Evolutionary conservation across 1,284 basidiomycete species (phyloP).

Genomic region (Bjerkandera adusta): DNA sequence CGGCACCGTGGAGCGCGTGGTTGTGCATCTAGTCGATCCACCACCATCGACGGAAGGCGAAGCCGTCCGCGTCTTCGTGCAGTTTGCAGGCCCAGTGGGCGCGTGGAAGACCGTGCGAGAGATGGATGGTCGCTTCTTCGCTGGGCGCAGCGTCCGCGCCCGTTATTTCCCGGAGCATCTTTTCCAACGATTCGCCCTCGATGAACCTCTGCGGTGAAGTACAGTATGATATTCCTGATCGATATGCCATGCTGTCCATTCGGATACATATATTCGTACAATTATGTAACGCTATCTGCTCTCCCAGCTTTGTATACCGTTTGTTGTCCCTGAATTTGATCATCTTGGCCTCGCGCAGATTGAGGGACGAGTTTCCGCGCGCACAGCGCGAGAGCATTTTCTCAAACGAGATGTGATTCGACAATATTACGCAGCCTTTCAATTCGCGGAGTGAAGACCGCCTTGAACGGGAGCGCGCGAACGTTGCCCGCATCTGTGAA

Average conservation of each 20-base stretch:
- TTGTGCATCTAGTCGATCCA: constrained; percentile 77
- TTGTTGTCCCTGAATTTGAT: too few relatives aligned
- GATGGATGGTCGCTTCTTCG: constrained; percentile 89
- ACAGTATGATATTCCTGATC: too few relatives aligned
- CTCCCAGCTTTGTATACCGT: not conserved
- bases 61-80: constrained; percentile 80
- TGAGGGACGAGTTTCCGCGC: not conserved
- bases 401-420: constrained; percentile 4
- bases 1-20: constrained; percentile 86
- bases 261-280: not conserved
- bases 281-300: not conserved
- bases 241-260: too few relatives aligned
- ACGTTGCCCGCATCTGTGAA: constrained; percentile 57
- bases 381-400: too few relatives aligned
- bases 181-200: constrained; percentile 53
- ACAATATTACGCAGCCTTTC: constrained; percentile 11
- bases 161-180: constrained; percentile 76
- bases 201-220: constrained; percentile 32
- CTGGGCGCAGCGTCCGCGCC: constrained; percentile 79
- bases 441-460: constrained; percentile 36
- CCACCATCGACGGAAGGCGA: constrained; percentile 58
- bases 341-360: too few relatives aligned
- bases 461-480: constrained; percentile 53
- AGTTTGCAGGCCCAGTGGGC: constrained; percentile 85
- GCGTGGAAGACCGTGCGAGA: constrained; percentile 94